Evolutionary conservation across 768 basidiomycete species (phyloP).

Genomic region (Suillus lakei): DNA sequence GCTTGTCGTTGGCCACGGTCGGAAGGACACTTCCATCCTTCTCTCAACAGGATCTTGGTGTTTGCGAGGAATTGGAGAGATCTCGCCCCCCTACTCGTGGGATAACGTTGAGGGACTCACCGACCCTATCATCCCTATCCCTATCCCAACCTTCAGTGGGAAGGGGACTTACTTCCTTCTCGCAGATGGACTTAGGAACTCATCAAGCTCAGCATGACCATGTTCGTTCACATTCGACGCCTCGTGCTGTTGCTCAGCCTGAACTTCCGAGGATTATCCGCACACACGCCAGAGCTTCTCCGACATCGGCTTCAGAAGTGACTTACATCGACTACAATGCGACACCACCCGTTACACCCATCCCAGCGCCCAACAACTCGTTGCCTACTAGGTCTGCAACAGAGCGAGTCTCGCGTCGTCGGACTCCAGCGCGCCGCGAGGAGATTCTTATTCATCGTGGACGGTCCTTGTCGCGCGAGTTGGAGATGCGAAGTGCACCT

Average conservation of each 20-base stretch:
- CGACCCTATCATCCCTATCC: slow-evolving; percentile 1
- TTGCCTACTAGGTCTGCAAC: slow-evolving; percentile 36
- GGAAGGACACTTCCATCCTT: slow-evolving; percentile 13
- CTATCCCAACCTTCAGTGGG: slow-evolving; percentile 3
- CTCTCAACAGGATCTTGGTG: slow-evolving; percentile 15
- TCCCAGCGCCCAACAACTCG: slow-evolving; percentile 15
- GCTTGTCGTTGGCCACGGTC: slow-evolving; percentile 24
- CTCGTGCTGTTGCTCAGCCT: not conserved
- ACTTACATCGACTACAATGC: slow-evolving; percentile 34
- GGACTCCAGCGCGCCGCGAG: slow-evolving; percentile 32
- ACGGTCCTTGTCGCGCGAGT: slow-evolving; percentile 36
- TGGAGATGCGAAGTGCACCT: slow-evolving; percentile 37
- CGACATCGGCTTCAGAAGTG: slow-evolving; percentile 18
- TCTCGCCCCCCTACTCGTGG: slow-evolving; percentile 22
- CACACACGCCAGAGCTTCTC: slow-evolving; percentile 20
- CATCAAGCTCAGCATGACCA: slow-evolving; percentile 2
- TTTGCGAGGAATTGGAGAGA: slow-evolving; percentile 27
- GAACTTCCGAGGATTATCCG: not conserved
- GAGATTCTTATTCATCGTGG: slow-evolving; percentile 33
- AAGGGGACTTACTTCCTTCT: slow-evolving; percentile 9
- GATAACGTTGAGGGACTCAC: slow-evolving; percentile 14
- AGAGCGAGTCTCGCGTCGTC: slow-evolving; percentile 34
- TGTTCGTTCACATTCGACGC: slow-evolving; percentile 7
- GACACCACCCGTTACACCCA: slow-evolving; percentile 30
- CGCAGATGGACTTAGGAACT: slow-evolving; percentile 1